These are phyloP conservation scores for Aspergillus novofumigatus DNA, from an alignment of 2,329 filamentous ascomycete species.

Conservation along the genomic window DNA sequence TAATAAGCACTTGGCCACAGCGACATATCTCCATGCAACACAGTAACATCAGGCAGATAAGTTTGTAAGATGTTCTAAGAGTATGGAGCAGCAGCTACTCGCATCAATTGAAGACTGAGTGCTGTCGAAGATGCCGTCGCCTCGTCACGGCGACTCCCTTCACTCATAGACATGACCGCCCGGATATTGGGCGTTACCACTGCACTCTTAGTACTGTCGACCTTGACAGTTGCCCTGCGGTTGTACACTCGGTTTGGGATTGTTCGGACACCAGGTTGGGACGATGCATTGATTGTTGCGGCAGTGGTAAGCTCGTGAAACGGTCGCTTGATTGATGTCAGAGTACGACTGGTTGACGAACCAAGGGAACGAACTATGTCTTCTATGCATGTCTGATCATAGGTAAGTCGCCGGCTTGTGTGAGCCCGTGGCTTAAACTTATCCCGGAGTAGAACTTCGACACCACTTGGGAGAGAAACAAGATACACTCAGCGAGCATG, in stretches of 20 bases:
- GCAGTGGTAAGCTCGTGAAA: constrained; percentile 15
- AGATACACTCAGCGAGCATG: constrained; percentile 1
- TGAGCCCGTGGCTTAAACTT: neutral
- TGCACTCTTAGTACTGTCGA: constrained; percentile 17
- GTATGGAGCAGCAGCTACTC: neutral
- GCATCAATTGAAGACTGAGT: neutral
- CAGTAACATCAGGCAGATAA: neutral
- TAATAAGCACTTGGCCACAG: neutral
- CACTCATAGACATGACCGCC: constrained; percentile 15
- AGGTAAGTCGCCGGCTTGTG: constrained; percentile 1
- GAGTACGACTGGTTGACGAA: constrained; percentile 7
- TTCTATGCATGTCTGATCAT: constrained; percentile 13
- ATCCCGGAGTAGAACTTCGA: constrained; percentile 12
- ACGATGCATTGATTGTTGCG: constrained; percentile 22
- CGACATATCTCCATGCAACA: neutral
- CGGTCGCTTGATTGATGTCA: neutral
- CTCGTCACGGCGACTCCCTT: neutral
- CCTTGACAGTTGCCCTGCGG: constrained; percentile 18
- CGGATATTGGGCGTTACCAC: constrained; percentile 15
- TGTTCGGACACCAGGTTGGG: constrained; percentile 22
- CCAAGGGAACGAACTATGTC: neutral
- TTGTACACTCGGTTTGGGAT: constrained; percentile 21
- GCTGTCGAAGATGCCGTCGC: neutral
- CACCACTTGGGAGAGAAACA: constrained; percentile 20
- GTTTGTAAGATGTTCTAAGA: neutral